A percentile compares a stretch with the other conserved stretches of the same genome.
Conservation (phyloP, 306 rosid genomes). For the Astragalus membranaceus region DNA sequence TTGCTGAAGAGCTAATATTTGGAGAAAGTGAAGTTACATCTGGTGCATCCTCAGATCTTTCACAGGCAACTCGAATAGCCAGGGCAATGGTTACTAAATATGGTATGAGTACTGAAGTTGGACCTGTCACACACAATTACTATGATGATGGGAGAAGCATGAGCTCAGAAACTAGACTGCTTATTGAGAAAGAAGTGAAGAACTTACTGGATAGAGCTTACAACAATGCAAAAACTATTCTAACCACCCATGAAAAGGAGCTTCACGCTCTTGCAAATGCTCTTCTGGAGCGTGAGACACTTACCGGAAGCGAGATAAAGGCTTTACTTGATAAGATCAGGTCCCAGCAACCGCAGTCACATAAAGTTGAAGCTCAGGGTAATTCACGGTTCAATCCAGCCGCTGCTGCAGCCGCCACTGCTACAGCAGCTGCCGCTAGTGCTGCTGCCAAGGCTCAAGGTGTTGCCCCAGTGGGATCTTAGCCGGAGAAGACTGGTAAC, state of each 20-base stretch:
- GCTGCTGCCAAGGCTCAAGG: conserved; percentile 79
- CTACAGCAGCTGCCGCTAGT: conserved; percentile 69
- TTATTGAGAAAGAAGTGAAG: conserved; percentile 80
- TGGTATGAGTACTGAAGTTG: conserved; percentile 87
- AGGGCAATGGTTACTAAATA: conserved; percentile 80
- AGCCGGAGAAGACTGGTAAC: conserved; percentile 14
- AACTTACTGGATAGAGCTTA: conserved; percentile 61
- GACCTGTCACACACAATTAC: conserved; percentile 69
- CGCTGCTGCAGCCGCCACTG: conserved; percentile 60
- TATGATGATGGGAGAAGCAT: conserved; percentile 74
- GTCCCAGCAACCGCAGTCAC: conserved; percentile 43
- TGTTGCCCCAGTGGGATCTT: conserved; percentile 55
- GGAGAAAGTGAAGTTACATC: conserved; percentile 85
- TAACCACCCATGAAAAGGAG: conserved; percentile 68
- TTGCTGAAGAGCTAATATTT: conserved; percentile 85
- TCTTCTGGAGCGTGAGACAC: conserved; percentile 71
- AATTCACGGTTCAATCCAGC: conserved; percentile 58
- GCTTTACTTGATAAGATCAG: conserved; percentile 47
- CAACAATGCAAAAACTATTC: conserved; percentile 78
- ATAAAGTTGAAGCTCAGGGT: conserved; percentile 35
- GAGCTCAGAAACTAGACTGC: conserved; percentile 93
- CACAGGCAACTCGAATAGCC: conserved; percentile 69
- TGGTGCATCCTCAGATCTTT: conserved; percentile 70
- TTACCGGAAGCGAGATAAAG: conserved; percentile 65
- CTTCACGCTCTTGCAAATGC: conserved; percentile 86